phyloP scores from a whole-genome alignment of 139 green algal genomes.

The Asterochloris erici region DNA sequence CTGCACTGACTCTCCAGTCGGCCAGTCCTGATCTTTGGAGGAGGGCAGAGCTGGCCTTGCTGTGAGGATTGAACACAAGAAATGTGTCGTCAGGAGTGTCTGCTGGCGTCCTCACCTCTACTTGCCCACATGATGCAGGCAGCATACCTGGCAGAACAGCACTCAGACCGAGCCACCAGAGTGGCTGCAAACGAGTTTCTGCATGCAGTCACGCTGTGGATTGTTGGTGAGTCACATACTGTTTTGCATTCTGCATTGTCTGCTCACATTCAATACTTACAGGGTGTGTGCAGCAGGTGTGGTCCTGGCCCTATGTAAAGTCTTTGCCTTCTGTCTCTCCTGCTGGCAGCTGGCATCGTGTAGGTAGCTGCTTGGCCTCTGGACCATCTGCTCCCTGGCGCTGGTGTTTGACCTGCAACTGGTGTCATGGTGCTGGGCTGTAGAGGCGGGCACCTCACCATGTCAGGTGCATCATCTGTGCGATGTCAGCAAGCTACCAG shows the following conservation, averaged over 20 bases:
- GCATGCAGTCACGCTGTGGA: conserved; percentile 28
- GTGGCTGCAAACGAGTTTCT: conserved; percentile 28
- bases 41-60: neutral
- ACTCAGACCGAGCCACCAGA: conserved; percentile 7
- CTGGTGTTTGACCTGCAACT: no score
- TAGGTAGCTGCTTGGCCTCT: neutral
- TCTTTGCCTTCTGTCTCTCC: neutral
- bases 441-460: no score
- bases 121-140: neutral
- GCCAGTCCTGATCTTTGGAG: no score
- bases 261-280: neutral
- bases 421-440: no score
- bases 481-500: no score
- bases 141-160: conserved; percentile 18
- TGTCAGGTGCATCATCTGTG: no score
- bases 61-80: neutral
- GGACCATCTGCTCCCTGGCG: no score
- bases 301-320: neutral
- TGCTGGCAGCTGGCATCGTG: neutral
- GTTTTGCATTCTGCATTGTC: neutral
- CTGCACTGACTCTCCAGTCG: neutral
- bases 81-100: no score
- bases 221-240: conserved; percentile 5
- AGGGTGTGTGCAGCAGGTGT: neutral
- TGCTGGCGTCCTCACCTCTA: neutral